A percentile compares a stretch with the other conserved stretches of the same genome.
Evolutionary conservation across 129 eudicot genomes (phyloP).

Genomic region (Apium graveolens): DNA sequence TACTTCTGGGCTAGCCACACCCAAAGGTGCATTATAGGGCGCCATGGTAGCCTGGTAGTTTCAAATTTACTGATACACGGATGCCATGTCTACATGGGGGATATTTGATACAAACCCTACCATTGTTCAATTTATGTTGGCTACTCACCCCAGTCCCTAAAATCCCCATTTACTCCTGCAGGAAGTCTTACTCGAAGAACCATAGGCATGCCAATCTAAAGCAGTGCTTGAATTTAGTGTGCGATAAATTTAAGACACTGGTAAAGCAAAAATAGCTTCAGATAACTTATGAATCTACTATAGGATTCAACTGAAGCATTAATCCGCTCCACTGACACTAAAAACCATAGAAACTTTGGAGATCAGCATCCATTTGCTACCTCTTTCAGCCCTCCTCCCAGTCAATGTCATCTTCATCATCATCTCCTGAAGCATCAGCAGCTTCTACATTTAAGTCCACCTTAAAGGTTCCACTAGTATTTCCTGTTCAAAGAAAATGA

Average conservation of each 20-base stretch:
- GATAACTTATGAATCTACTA: background rate
- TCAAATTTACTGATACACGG: background rate
- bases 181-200: background rate
- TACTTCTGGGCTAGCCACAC: background rate
- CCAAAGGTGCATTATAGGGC: background rate
- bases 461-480: conserved; percentile 2
- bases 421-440: conserved; percentile 7
- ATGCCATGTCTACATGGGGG: background rate
- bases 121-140: background rate
- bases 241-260: background rate
- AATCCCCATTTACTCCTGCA: background rate
- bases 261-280: background rate
- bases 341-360: background rate
- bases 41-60: background rate
- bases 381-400: conserved; percentile 49
- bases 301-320: background rate
- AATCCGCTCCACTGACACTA: background rate
- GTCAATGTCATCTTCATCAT: conserved; percentile 50
- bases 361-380: background rate
- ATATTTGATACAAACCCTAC: background rate
- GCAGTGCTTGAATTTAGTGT: background rate
- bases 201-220: background rate
- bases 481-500: background rate
- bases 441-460: conserved; percentile 7
- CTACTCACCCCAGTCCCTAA: background rate